A percentile compares a stretch with the other conserved stretches of the same genome.
Evolutionary conservation across 139 green algal species (phyloP).

Genomic region (Chlorella sp.): DNA sequence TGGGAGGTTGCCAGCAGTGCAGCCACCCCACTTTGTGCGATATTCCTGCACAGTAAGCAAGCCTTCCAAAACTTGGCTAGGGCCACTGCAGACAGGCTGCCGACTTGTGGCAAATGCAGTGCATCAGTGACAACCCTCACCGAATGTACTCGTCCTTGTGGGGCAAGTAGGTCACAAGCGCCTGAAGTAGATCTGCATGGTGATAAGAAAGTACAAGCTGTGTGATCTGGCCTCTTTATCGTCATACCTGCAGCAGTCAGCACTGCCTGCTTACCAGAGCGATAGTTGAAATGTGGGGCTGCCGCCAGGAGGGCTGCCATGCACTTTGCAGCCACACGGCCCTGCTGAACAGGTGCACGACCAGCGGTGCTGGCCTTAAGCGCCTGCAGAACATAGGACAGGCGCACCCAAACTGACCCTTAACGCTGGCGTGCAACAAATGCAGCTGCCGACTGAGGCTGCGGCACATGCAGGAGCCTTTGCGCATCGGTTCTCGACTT

Average conservation of each 20-base stretch:
- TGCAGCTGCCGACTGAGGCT: too few species aligned
- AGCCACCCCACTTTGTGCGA: not conserved
- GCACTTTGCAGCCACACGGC: slow-evolving; percentile 75
- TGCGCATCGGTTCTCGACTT: not conserved
- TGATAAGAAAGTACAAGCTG: not conserved
- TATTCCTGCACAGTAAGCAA: not conserved
- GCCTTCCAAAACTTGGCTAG: not conserved
- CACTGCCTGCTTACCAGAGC: not conserved
- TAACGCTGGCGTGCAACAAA: not conserved
- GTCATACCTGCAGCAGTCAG: too few species aligned
- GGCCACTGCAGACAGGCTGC: not conserved
- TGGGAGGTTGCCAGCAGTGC: slow-evolving; percentile 3
- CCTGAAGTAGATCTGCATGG: slow-evolving; percentile 71
- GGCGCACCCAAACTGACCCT: not conserved
- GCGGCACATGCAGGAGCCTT: too few species aligned
- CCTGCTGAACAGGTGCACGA: slow-evolving; percentile 16
- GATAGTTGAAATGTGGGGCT: slow-evolving; percentile 90
- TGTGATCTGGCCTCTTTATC: too few species aligned
- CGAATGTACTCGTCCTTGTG: slow-evolving; percentile 51
- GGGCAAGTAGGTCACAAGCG: slow-evolving; percentile 77
- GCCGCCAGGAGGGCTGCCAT: slow-evolving; percentile 74
- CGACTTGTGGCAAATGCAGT: not conserved
- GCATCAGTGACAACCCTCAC: slow-evolving; percentile 33
- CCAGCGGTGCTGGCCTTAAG: slow-evolving; percentile 17
- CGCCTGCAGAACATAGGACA: not conserved